These are phyloP conservation scores for Globisporangium cystogenes DNA, from an alignment of 352 stramenopile species.

Conservation along the genomic window DNA sequence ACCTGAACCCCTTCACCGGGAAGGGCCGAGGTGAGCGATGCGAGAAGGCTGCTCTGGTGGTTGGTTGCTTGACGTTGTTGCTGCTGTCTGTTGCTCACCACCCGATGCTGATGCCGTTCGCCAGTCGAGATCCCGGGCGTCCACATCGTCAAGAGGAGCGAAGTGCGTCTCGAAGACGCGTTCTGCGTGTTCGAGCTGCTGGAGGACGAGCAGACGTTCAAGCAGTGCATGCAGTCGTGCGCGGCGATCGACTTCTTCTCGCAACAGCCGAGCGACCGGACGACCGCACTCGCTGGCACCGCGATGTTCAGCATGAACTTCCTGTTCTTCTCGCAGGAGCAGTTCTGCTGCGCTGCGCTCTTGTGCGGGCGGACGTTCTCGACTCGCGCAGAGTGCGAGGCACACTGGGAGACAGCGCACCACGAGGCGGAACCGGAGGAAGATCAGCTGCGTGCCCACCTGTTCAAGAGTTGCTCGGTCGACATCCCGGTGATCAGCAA, in stretches of 20 bases:
- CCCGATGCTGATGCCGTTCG: background rate
- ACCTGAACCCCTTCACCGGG: conserved; percentile 31
- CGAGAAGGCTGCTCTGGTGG: background rate
- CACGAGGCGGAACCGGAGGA: background rate
- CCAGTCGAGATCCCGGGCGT: conserved; percentile 38
- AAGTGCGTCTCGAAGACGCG: conserved; percentile 24
- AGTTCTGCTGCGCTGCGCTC: conserved; percentile 30
- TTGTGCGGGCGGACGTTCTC: conserved; percentile 31
- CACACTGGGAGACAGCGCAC: conserved; percentile 21
- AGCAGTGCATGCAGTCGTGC: conserved; percentile 37
- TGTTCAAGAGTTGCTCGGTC: conserved; percentile 51
- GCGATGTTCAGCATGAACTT: conserved; percentile 73
- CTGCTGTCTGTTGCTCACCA: background rate
- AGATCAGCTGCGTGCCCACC: conserved; percentile 2
- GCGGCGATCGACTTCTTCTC: conserved; percentile 35
- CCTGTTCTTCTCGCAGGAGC: conserved; percentile 56
- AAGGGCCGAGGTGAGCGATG: conserved; percentile 22
- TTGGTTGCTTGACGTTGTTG: background rate
- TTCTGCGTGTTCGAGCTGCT: conserved; percentile 47
- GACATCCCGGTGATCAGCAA: conserved; percentile 42
- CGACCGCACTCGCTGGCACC: conserved; percentile 16
- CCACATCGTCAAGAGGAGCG: conserved; percentile 25
- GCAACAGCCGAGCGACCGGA: background rate
- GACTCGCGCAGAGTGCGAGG: conserved; percentile 17
- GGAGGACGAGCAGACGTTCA: conserved; percentile 26